A percentile compares a stretch with the other conserved stretches of the same genome.
Evolutionary conservation across 495 filamentous ascomycete genomes (phyloP).

Genomic region (Talaromyces adpressus): DNA sequence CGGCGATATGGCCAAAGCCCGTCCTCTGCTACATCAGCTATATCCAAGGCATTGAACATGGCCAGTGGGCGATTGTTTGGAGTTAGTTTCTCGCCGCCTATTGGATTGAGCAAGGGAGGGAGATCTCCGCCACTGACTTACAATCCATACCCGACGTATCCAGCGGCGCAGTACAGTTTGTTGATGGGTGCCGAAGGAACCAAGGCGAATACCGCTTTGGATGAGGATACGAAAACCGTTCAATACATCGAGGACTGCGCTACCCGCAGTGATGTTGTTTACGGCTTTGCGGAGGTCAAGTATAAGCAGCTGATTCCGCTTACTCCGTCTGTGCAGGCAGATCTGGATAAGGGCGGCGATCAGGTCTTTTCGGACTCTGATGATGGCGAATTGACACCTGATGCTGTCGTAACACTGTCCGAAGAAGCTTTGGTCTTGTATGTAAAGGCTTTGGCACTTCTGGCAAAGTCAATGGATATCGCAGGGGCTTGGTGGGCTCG

Average conservation of each 20-base stretch:
- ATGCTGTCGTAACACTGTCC: slow-evolving; percentile 77
- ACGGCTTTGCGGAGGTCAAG: slow-evolving; percentile 95
- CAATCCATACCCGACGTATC: slow-evolving; percentile 78
- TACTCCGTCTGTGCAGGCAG: slow-evolving; percentile 61
- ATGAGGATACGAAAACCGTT: slow-evolving; percentile 75
- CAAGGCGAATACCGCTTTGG: slow-evolving; percentile 50
- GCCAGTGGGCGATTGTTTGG: slow-evolving; percentile 81
- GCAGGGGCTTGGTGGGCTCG: slow-evolving; percentile 87
- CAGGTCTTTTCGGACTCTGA: slow-evolving; percentile 19
- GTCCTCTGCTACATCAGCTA: slow-evolving; percentile 75
- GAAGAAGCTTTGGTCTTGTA: slow-evolving; percentile 96
- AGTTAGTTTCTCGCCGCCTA: slow-evolving; percentile 61
- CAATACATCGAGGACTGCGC: slow-evolving; percentile 85
- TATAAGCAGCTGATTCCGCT: slow-evolving; percentile 91
- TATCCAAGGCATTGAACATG: slow-evolving; percentile 91
- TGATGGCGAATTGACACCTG: slow-evolving; percentile 59
- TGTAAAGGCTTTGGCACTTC: slow-evolving; percentile 81
- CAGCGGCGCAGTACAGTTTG: slow-evolving; percentile 52
- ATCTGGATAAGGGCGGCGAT: slow-evolving; percentile 37
- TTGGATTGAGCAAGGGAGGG: slow-evolving; percentile 58
- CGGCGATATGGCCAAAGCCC: slow-evolving; percentile 68
- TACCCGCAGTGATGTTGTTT: slow-evolving; percentile 88
- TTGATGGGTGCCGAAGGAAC: slow-evolving; percentile 60
- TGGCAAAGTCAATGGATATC: slow-evolving; percentile 95
- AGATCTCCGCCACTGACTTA: slow-evolving; percentile 72